A percentile compares a stretch with the other conserved stretches of the same genome.
Evolutionary conservation across 805 yeast genomes (phyloP).

Genomic region (Scheffersomyces spartinae): DNA sequence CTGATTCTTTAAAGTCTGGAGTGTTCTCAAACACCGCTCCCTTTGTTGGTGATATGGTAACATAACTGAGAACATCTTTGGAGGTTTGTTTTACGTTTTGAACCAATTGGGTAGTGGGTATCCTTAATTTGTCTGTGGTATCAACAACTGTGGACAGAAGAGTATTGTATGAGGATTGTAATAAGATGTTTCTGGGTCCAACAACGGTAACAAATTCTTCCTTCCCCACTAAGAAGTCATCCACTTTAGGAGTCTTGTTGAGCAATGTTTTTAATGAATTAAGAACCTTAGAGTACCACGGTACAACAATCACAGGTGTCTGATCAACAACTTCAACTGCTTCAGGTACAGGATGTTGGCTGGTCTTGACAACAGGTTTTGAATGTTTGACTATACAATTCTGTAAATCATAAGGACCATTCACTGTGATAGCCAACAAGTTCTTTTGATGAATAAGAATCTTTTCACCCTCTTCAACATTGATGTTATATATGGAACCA

Average conservation of each 20-base stretch:
- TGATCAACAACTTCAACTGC: too few relatives aligned
- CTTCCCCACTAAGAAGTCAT: slow-evolving; percentile 15
- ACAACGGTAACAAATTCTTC: slow-evolving; percentile 35
- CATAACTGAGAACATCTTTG: too few relatives aligned
- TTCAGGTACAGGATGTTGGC: too few relatives aligned
- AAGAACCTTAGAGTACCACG: too few relatives aligned
- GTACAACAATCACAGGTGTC: too few relatives aligned
- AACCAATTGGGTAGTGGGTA: too few relatives aligned
- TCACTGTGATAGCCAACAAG: slow-evolving; percentile 39
- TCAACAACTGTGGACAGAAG: too few relatives aligned
- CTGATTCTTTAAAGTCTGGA: slow-evolving; percentile 10
- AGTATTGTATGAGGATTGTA: too few relatives aligned
- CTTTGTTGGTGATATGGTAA: slow-evolving; percentile 14
- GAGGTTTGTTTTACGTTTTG: too few relatives aligned
- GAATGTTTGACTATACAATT: slow-evolving; percentile 23
- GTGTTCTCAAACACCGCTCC: slow-evolving; percentile 21
- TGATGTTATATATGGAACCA: slow-evolving; percentile 41
- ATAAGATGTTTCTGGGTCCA: slow-evolving; percentile 43
- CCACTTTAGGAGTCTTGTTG: too few relatives aligned
- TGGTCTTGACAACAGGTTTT: slow-evolving; percentile 5
- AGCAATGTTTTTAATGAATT: not conserved
- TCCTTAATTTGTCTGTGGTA: too few relatives aligned
- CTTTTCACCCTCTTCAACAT: slow-evolving; percentile 34
- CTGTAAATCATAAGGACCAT: slow-evolving; percentile 34
- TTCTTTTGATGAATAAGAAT: slow-evolving; percentile 34